Percentiles rank a stretch among this genome's conserved stretches.
Evolutionary conservation across 371 early-diverging fungal genomes (phyloP).

Genomic region (Zychaea mexicana): DNA sequence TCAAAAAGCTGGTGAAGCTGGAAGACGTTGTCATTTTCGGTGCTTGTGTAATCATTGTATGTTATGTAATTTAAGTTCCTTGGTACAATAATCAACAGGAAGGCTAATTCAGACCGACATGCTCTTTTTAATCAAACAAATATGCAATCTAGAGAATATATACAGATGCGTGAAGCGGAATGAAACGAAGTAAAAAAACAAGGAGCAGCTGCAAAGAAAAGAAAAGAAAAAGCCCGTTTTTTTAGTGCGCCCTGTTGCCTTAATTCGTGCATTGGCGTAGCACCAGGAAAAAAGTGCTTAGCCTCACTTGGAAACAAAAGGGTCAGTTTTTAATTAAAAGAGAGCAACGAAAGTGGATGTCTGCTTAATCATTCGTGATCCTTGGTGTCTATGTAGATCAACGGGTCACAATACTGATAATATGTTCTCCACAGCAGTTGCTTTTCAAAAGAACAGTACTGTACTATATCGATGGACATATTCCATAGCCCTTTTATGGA

Average conservation of each 20-base stretch:
- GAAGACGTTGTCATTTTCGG: slow-evolving; percentile 18
- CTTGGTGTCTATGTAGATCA: too few relatives aligned
- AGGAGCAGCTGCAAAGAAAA: background rate
- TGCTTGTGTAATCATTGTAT: slow-evolving; percentile 18
- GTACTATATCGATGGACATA: too few relatives aligned
- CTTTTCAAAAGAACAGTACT: too few relatives aligned
- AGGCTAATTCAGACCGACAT: background rate
- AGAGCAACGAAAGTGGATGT: too few relatives aligned
- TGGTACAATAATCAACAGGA: background rate
- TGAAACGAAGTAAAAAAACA: background rate
- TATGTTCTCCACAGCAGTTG: too few relatives aligned
- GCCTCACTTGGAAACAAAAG: background rate
- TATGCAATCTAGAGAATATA: background rate
- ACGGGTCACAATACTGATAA: too few relatives aligned
- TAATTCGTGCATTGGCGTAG: background rate
- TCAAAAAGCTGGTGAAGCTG: slow-evolving; percentile 22
- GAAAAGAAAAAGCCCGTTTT: background rate
- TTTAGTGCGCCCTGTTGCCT: background rate
- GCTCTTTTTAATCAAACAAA: background rate
- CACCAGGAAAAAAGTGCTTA: background rate
- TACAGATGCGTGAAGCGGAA: background rate
- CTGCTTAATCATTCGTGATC: too few relatives aligned
- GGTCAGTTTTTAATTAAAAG: too few relatives aligned
- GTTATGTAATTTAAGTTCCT: background rate
- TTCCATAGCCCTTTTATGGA: too few relatives aligned